Percentiles rank a stretch among this genome's conserved stretches.
Conservation (phyloP, 805 yeast species). For the Candida argentea region DNA sequence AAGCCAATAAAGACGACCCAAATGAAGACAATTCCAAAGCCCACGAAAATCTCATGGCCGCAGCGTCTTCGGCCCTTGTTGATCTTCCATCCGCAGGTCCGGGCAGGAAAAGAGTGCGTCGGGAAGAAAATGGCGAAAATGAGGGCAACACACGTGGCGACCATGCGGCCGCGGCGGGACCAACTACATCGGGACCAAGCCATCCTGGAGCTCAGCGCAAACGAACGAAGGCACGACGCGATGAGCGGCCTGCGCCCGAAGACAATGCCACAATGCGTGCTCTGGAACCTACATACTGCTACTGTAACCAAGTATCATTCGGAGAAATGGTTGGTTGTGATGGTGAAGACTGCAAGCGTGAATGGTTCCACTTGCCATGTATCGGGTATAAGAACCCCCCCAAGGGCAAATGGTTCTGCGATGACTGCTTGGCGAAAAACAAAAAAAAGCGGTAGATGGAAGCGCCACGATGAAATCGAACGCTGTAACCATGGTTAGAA, state of each 20-base stretch:
- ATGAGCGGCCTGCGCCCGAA: conserved; percentile 7
- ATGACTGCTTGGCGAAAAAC: conserved; percentile 26
- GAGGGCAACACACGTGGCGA: conserved; percentile 2
- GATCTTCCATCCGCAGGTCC: not conserved
- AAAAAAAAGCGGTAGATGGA: conserved; percentile 1
- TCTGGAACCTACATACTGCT: conserved; percentile 80
- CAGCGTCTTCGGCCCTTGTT: conserved; percentile 12
- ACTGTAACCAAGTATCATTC: conserved; percentile 92
- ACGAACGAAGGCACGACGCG: conserved; percentile 10
- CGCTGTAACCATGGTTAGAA: no score
- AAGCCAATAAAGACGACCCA: conserved; percentile 40
- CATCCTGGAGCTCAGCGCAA: conserved; percentile 1
- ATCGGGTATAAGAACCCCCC: conserved; percentile 82
- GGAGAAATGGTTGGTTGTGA: conserved; percentile 99
- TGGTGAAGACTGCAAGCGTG: conserved; percentile 82
- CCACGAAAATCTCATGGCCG: conserved; percentile 10
- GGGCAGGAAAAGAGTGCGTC: conserved; percentile 3
- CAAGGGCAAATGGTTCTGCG: conserved; percentile 43
- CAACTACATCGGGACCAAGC: no score
- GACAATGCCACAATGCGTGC: conserved; percentile 1
- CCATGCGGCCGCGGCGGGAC: no score
- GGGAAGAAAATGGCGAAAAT: not conserved
- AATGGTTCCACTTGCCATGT: conserved; percentile 95
- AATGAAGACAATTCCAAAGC: conserved; percentile 13
- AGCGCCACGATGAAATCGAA: no score